Base-by-base conservation (phyloP, 345 rosid genomes). In the Populus simonii region DNA sequence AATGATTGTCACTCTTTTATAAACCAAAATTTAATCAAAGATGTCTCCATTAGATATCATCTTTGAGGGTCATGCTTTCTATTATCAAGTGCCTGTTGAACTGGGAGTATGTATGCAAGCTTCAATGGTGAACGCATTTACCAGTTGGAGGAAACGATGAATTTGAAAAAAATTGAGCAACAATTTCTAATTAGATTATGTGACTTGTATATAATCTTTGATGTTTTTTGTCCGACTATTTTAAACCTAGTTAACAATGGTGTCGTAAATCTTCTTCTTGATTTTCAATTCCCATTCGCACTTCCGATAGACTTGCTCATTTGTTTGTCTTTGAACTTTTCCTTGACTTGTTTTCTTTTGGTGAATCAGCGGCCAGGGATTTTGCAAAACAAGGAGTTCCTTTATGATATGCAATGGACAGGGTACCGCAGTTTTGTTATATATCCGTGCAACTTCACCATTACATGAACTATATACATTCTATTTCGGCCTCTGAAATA, bases 331-430 rank as follows among this genome's bases (percentile, higher is more conserved):
- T 22, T 41, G 75, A 76, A 70, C 17, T 23, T 20, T 29, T 67
- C n/a, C 63, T 47, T 70, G 61, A 65, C 27, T 25, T 25, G 20
- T 57, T 65, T 73, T 63, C 31, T 68, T 59, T 47, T 68, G 65
- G 31, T 82, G 74, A 65, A 29, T 35, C 88, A 89, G 92, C 55
- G 79, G 88, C 79, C 6, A 69, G 77, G 55, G 85, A 81, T 47
- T 81, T 85, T 68, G 65, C 80, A 9, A 84, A 79, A 57, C 81
- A 51, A 81, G 78, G 86, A 70, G 57, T 43, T 7, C 22, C 33
- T 33, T 59, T 66, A 39, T 83, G 65, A 85, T 70, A 66, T 4
- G 35, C 73, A 57, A 57, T 16, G 6, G 75, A 39, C 51, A 38
- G 77, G 22, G 25, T 43, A 29, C 69, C 49, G 29, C 27, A 38